Evolutionary conservation across 768 basidiomycete genomes (phyloP), one percentile per base, ranked within the genome.

Genomic region (Russula sp.): DNA sequence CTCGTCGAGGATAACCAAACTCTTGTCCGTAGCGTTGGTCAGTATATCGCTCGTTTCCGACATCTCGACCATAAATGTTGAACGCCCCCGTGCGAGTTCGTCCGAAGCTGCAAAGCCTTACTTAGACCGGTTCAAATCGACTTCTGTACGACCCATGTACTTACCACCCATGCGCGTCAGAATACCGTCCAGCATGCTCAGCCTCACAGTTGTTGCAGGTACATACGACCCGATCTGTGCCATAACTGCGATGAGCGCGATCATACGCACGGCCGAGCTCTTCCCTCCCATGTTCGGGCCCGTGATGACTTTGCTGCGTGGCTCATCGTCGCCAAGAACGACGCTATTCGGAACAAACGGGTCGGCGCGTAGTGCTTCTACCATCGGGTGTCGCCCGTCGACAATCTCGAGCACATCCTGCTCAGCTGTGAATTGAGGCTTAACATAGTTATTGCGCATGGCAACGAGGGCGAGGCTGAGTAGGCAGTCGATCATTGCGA

Each of bases 21-120:
- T 93, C 35, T 80, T 80, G 4, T 79, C 73, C 0, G 92, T 89
- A 0, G 91, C 89, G 4, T 84, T 78, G 40, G 85, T 81, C 14
- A 98, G 75, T 61, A 98, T 94, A 69, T 97, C 91, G 68, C 86
- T 88, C 0, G 95, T 97, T 72, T 98, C 94, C 6, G 88, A 80
- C 80, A 98, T 87, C 74, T 99, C 96, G 3, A 98, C 91, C 95
- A 97, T 97, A 73, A 98, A 97, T 0, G 91, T 98, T 0, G 94
- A 96, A 8, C 91, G 84, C 0, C 94, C 94, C 44, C 88, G 81
- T 6, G 85, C 82, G 31, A 98, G 74, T 66, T 97, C 93, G 71
- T 98, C 96, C 10, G 85, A 88, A 0, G 96, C 96, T 88, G 61
- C 13, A 22, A 32, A 48, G 37, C 4, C 42, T 8, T 58, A 48